These are phyloP conservation scores for Xylariaceae sp. DNA, from an alignment of 2,329 filamentous ascomycete genomes.

Conservation along the genomic window DNA sequence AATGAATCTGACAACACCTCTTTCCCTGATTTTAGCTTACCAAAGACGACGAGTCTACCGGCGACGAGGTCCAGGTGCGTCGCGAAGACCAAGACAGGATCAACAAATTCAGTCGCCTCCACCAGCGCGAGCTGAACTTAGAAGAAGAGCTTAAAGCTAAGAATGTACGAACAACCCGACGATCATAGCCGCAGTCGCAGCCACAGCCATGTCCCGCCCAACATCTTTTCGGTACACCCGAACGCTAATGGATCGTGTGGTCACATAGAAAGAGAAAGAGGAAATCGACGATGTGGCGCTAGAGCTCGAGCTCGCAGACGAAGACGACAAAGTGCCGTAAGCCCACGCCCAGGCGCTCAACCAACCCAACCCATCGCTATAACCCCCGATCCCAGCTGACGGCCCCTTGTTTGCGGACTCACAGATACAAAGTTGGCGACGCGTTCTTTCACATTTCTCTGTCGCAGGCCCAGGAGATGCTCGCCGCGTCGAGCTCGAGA, in stretches of 20 bases:
- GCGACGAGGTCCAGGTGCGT: conserved; percentile 84
- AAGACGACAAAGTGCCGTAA: conserved; percentile 89
- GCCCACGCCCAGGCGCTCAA: conserved; percentile 28
- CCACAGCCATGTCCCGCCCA: background rate
- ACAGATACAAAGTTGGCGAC: conserved; percentile 92
- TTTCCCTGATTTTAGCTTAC: conserved; percentile 59
- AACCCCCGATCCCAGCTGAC: conserved; percentile 1
- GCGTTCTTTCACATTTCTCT: conserved; percentile 86
- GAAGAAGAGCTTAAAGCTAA: conserved; percentile 78
- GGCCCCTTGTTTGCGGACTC: background rate
- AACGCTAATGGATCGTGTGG: conserved; percentile 20
- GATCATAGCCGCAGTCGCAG: background rate
- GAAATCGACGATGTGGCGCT: conserved; percentile 88
- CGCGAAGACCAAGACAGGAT: conserved; percentile 98
- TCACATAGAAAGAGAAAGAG: conserved; percentile 86
- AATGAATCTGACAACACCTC: conserved; percentile 10
- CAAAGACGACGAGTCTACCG: conserved; percentile 78
- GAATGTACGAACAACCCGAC: conserved; percentile 46
- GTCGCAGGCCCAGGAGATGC: conserved; percentile 78
- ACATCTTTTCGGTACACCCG: background rate
- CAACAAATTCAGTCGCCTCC: conserved; percentile 92
- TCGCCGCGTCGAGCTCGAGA: conserved; percentile 62
- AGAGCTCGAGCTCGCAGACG: conserved; percentile 90
- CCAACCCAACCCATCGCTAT: background rate
- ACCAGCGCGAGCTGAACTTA: conserved; percentile 73